These are phyloP conservation scores for Xylaria intraflava DNA, from an alignment of 495 filamentous ascomycete species.

Conservation along the genomic window DNA sequence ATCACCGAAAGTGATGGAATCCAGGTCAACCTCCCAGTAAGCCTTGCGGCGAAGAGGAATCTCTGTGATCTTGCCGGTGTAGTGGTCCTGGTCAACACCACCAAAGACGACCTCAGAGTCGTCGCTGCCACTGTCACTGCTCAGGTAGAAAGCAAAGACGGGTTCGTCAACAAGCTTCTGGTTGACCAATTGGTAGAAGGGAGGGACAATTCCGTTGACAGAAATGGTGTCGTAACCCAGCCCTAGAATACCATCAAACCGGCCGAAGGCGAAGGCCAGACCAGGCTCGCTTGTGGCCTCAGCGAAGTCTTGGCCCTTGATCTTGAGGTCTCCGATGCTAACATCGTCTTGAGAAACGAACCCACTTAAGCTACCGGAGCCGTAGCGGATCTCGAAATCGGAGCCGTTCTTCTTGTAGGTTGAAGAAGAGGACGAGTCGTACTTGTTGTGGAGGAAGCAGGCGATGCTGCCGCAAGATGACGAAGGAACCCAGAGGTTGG, in stretches of 20 bases:
- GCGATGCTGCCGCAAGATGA: constrained; percentile 88
- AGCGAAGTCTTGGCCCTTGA: constrained; percentile 88
- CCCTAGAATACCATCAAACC: constrained; percentile 96
- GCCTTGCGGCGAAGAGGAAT: constrained; percentile 96
- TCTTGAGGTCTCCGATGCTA: constrained; percentile 78
- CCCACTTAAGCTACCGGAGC: constrained; percentile 89
- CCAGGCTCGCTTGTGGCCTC: constrained; percentile 93
- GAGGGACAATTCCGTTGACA: constrained; percentile 88
- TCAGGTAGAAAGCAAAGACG: constrained; percentile 95
- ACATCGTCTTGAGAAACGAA: constrained; percentile 85
- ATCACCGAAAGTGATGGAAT: constrained; percentile 82
- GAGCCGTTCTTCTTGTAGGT: constrained; percentile 93
- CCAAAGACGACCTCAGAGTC: constrained; percentile 88
- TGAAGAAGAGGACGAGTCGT: constrained; percentile 82
- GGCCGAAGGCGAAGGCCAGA: constrained; percentile 94
- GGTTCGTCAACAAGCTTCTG: constrained; percentile 85
- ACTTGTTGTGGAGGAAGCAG: constrained; percentile 96
- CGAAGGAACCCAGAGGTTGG: constrained; percentile 98
- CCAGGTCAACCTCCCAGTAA: constrained; percentile 98
- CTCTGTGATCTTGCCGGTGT: constrained; percentile 81
- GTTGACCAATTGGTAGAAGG: constrained; percentile 92
- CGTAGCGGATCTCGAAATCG: constrained; percentile 89
- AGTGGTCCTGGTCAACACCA: constrained; percentile 80
- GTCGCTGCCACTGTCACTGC: constrained; percentile 60
- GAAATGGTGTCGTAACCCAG: constrained; percentile 93